A percentile compares a stretch with the other conserved stretches of the same genome.
Evolutionary conservation across 2,329 filamentous ascomycete species (phyloP).

Genomic region (Colletotrichum sp.): DNA sequence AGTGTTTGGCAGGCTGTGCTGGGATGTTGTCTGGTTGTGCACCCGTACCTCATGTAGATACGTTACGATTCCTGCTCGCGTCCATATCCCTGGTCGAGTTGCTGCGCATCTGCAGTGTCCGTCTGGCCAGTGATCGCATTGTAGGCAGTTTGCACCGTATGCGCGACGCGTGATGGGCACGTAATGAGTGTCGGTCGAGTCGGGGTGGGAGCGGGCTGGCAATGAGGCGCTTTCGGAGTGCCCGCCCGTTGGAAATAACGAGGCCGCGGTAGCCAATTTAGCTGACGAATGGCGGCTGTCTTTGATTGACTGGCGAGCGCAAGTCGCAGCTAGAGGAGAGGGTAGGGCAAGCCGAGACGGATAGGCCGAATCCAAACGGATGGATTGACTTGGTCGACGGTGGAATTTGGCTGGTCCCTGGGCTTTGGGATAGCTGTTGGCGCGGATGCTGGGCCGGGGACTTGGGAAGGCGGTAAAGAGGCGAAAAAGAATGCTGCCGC

Average conservation of each 20-base stretch:
- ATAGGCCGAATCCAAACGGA: neutral
- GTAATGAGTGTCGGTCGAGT: neutral
- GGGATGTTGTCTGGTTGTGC: neutral
- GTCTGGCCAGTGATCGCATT: neutral
- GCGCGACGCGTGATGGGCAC: neutral
- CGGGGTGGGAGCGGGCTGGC: neutral
- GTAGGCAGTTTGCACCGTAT: neutral
- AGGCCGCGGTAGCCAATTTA: neutral
- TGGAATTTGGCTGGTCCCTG: neutral
- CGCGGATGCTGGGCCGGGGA: neutral
- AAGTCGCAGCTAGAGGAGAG: neutral
- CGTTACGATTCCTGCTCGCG: neutral
- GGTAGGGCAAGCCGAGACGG: neutral
- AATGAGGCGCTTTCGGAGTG: neutral
- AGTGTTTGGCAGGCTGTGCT: neutral
- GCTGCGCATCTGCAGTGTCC: neutral
- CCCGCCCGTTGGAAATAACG: constrained; percentile 1
- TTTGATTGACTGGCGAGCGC: neutral
- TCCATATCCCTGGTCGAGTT: neutral
- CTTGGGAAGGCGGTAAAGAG: neutral
- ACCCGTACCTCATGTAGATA: neutral
- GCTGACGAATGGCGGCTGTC: neutral
- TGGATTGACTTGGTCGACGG: neutral
- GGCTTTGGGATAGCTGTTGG: neutral
- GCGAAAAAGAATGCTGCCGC: neutral